phyloP scores from a whole-genome alignment of 2,329 filamentous ascomycete genomes.

The Colletotrichum cereale region DNA sequence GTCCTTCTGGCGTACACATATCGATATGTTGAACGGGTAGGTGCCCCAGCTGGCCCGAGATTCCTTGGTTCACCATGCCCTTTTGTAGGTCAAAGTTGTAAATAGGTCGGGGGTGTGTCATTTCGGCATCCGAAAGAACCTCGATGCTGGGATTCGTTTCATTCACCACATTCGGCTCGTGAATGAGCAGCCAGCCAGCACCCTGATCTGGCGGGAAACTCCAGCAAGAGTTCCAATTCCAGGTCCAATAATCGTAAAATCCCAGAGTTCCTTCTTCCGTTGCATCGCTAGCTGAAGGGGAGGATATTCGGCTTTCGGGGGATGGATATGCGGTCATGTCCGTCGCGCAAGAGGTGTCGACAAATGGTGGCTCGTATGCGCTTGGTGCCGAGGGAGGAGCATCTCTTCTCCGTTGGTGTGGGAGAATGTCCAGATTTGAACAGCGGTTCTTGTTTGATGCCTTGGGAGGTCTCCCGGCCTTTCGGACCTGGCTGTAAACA shows the following conservation, averaged over 20 bases:
- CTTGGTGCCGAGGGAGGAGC: background rate
- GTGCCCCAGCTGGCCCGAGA: background rate
- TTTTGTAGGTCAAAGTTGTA: background rate
- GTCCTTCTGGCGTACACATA: background rate
- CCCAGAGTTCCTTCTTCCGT: background rate
- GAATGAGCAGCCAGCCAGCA: background rate
- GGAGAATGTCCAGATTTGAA: background rate
- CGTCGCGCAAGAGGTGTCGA: background rate
- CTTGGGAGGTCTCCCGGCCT: constrained; percentile 7
- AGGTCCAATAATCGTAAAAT: background rate
- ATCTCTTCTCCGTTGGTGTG: background rate
- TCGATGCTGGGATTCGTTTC: background rate
- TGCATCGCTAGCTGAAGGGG: background rate
- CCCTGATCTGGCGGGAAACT: background rate
- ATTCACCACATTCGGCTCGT: background rate
- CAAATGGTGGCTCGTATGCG: background rate
- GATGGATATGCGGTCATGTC: background rate
- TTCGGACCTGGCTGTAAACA: constrained; percentile 13
- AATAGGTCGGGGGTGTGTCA: background rate
- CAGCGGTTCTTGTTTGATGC: background rate
- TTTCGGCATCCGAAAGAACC: too few species aligned
- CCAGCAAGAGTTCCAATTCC: background rate
- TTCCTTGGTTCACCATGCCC: background rate
- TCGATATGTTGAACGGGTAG: background rate
- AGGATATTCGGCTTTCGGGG: background rate